Base-by-base conservation (phyloP, 1,139 yeast species). In the Hansenula sp. region DNA sequence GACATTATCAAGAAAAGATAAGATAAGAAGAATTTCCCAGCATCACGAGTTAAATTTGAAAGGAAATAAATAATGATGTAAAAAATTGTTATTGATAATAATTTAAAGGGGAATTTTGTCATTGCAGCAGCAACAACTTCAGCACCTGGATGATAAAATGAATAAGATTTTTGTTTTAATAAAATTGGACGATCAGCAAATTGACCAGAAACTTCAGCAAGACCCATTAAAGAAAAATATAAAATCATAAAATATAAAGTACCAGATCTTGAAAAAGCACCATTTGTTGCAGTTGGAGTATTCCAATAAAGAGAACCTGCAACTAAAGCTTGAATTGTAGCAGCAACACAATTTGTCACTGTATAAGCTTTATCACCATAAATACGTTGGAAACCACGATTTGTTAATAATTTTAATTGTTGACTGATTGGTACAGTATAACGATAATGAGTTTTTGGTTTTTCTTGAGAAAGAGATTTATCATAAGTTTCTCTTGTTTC, bases 261-360 rank as follows among this genome's bases (percentile, higher is more conserved):
- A 64, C 82, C 82, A 50, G 81, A 79, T 57, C 82, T 67, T 11
- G 82, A 70, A 48, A 76, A 78, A 1, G 81, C 73, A 44, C 83
- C 82, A 13, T 56, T 38, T 1, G 75, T 68, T 3, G 57, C 40
- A 10, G 58, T 44, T 2, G 50, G 48, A 3, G 50, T 40, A 18
- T 27, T 53, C 44, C 60, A 66, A 48, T 59, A 74, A 44, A 74
- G 57, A 0, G 79, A 74, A 32, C 83, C 84, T 14, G 67, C 61
- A 45, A 78, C 65, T 42, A 79, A 64, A 21, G 81, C 66, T 52
- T 76, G 80, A 31, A 71, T 55, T 13, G 71, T 51, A 20, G 77
- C 74, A 25, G 83, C 75, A 18, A 58, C 55, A 19, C 69, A 54
- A 44, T 68, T 68, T 8, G 73, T 73, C 20, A 74, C 52, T 0